Evolutionary conservation across 805 yeast genomes (phyloP).

Genomic region (Wickerhamiella occidentalis): DNA sequence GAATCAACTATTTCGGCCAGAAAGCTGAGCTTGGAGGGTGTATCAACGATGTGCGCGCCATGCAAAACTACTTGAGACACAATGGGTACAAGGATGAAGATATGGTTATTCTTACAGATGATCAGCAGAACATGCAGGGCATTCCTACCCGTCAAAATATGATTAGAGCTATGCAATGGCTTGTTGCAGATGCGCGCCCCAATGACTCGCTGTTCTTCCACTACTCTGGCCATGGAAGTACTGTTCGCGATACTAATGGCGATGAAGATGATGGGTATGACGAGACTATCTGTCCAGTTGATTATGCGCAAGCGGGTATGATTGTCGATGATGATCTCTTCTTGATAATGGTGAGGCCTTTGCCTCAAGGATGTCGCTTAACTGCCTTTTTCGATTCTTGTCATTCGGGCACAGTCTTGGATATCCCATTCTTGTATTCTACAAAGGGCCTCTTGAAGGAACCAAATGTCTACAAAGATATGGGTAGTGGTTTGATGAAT

Average conservation of each 20-base stretch:
- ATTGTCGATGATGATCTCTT: constrained; percentile 67
- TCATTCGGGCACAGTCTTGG: constrained; percentile 75
- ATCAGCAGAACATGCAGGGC: constrained; percentile 29
- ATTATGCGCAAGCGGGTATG: constrained; percentile 53
- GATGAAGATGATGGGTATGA: constrained; percentile 68
- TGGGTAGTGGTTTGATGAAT: constrained; percentile 51
- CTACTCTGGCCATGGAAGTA: constrained; percentile 82
- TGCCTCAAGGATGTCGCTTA: constrained; percentile 61
- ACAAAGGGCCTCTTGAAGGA: constrained; percentile 76
- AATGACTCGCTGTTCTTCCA: constrained; percentile 74
- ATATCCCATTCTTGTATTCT: constrained; percentile 67
- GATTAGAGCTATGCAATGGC: constrained; percentile 70
- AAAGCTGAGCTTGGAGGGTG: constrained; percentile 57
- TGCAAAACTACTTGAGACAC: constrained; percentile 34
- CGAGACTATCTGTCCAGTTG: constrained; percentile 63
- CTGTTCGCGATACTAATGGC: constrained; percentile 52
- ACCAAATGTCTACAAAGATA: constrained; percentile 64
- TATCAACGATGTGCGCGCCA: constrained; percentile 53
- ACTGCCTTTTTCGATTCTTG: constrained; percentile 78
- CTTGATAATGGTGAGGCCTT: constrained; percentile 52
- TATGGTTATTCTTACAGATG: constrained; percentile 33
- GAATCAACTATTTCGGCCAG: constrained; percentile 65
- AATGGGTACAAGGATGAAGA: constrained; percentile 30
- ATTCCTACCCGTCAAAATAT: constrained; percentile 62
- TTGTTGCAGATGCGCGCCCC: constrained; percentile 57